A percentile compares a stretch with the other conserved stretches of the same genome.
Evolutionary conservation across 192 early-diverging fungal species (phyloP).

Genomic region (Backusella sp.): DNA sequence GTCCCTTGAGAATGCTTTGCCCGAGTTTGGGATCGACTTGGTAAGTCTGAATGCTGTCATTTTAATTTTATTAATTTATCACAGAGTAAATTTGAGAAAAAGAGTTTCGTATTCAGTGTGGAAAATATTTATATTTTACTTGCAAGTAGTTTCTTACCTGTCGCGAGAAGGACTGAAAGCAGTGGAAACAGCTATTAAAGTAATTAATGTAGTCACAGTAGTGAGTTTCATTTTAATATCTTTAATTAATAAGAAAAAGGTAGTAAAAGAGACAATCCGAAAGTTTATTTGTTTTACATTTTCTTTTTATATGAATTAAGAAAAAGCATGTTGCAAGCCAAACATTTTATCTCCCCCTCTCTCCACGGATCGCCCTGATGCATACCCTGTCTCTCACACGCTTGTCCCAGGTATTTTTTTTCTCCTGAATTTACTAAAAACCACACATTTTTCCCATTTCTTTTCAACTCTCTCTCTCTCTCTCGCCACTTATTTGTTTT

Average conservation of each 20-base stretch:
- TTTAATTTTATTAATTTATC: not conserved
- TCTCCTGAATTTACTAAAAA: slow-evolving; percentile 7
- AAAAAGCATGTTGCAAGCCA: not conserved
- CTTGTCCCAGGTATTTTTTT: not conserved
- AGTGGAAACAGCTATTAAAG: not conserved
- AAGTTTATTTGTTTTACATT: slow-evolving; percentile 8
- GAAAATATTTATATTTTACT: not conserved
- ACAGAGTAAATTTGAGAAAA: not conserved
- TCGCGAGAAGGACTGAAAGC: not conserved
- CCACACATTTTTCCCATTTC: not conserved
- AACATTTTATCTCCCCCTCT: not conserved
- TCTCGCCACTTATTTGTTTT: not conserved
- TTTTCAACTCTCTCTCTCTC: not conserved
- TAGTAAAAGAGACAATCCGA: not conserved
- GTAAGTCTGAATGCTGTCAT: not conserved
- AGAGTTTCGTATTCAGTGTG: not conserved
- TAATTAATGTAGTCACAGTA: not conserved
- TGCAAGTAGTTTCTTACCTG: not conserved
- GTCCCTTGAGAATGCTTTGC: not conserved
- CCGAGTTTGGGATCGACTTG: not conserved
- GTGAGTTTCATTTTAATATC: slow-evolving; percentile 9
- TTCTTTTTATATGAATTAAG: slow-evolving; percentile 7
- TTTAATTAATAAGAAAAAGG: not conserved
- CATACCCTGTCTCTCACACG: not conserved
- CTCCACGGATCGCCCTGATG: not conserved